Conservation (phyloP, 768 basidiomycete species). For the Rhizopogon rudus region DNA sequence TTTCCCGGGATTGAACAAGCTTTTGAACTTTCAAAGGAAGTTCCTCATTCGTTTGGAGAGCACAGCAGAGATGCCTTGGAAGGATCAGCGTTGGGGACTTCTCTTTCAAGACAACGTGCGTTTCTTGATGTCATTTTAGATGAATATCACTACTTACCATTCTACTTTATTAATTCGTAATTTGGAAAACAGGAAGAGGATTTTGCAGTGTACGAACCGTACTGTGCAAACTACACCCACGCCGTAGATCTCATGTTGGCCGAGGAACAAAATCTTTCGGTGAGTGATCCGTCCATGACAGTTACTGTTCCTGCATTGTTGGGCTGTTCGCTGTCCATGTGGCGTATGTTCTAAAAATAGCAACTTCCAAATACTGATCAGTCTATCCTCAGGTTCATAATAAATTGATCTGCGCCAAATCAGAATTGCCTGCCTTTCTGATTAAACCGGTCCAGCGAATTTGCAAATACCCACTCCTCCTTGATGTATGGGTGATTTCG, state of each 20-base stretch:
- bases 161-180: conserved; percentile 2
- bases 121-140: conserved; percentile 19
- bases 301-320: not conserved
- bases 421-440: conserved; percentile 92
- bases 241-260: conserved; percentile 82
- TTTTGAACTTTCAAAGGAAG: conserved; percentile 94
- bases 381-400: conserved; percentile 55
- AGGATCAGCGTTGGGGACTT: conserved; percentile 83
- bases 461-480: conserved; percentile 95
- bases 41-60: conserved; percentile 89
- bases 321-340: conserved; percentile 9
- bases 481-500: conserved; percentile 59
- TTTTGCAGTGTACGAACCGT: conserved; percentile 94
- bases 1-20: conserved; percentile 91
- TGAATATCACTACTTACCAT: conserved; percentile 4
- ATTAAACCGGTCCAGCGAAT: conserved; percentile 99
- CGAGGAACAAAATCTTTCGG: conserved; percentile 82
- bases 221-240: conserved; percentile 91
- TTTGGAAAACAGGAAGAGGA: conserved; percentile 82
- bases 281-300: conserved; percentile 35
- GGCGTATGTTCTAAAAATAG: conserved; percentile 21
- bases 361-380: conserved; percentile 10
- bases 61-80: conserved; percentile 77
- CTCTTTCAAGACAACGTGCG: conserved; percentile 82
- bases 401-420: conserved; percentile 83